These are phyloP conservation scores for Nakazawaea ishiwadae DNA, from an alignment of 805 yeast species.

Conservation along the genomic window DNA sequence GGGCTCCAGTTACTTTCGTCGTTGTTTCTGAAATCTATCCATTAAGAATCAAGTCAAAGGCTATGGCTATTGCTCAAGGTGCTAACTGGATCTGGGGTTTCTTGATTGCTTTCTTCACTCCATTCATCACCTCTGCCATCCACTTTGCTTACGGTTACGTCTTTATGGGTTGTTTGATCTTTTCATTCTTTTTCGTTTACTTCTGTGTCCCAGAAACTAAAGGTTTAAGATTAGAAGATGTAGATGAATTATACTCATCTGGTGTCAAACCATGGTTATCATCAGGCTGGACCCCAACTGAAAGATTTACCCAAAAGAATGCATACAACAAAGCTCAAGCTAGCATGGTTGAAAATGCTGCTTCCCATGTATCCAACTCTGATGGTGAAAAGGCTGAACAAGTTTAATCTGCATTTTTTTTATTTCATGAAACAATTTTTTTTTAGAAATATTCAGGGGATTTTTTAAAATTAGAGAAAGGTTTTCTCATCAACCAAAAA, in stretches of 20 bases:
- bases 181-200: constrained; percentile 49
- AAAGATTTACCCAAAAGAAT: constrained; percentile 8
- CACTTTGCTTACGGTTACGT: constrained; percentile 56
- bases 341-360: neutral
- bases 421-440: too few relatives aligned
- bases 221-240: constrained; percentile 53
- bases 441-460: too few relatives aligned
- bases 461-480: too few relatives aligned
- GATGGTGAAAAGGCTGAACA: neutral
- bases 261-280: constrained; percentile 13
- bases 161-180: constrained; percentile 50
- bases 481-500: too few relatives aligned
- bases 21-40: constrained; percentile 68
- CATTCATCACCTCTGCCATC: constrained; percentile 48
- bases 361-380: neutral
- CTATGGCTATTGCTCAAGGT: constrained; percentile 61
- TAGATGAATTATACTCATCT: constrained; percentile 43
- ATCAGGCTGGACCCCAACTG: constrained; percentile 12
- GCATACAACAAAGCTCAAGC: constrained; percentile 2
- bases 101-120: constrained; percentile 53
- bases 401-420: neutral
- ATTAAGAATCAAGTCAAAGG: constrained; percentile 55
- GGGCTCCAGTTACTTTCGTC: constrained; percentile 70
- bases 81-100: constrained; percentile 64
- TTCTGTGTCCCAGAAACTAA: constrained; percentile 52